A percentile compares a stretch with the other conserved stretches of the same genome.
Evolutionary conservation across 192 early-diverging fungal genomes (phyloP).

Genomic region (Paraglomus brasilianum): DNA sequence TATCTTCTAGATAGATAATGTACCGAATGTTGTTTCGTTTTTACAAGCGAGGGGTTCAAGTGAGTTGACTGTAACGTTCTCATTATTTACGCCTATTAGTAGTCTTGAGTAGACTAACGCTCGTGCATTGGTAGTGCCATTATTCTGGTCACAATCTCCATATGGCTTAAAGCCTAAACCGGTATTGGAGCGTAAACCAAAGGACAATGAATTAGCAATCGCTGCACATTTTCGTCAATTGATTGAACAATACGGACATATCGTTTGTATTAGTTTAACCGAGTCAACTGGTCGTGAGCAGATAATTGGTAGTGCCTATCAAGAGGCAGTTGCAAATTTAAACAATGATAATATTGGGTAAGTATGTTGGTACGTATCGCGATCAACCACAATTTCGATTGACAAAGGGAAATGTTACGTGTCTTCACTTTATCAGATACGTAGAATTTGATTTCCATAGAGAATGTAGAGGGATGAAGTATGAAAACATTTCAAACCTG

Average conservation of each 20-base stretch:
- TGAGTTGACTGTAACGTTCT: slow-evolving; percentile 13
- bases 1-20: slow-evolving; percentile 38
- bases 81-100: no score
- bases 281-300: slow-evolving; percentile 68
- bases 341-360: slow-evolving; percentile 51
- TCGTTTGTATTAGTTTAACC: slow-evolving; percentile 63
- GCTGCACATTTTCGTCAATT: slow-evolving; percentile 55
- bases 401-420: not conserved
- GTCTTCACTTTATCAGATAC: slow-evolving; percentile 50
- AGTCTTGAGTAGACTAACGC: no score
- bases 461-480: slow-evolving; percentile 89
- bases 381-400: not conserved
- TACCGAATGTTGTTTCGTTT: slow-evolving; percentile 67
- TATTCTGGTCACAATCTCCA: slow-evolving; percentile 75
- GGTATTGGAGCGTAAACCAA: slow-evolving; percentile 48
- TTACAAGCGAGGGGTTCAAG: slow-evolving; percentile 91
- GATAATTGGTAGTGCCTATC: slow-evolving; percentile 61
- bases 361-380: not conserved
- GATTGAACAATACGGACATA: slow-evolving; percentile 51
- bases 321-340: slow-evolving; percentile 50
- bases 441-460: slow-evolving; percentile 95
- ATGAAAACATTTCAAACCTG: slow-evolving; percentile 81
- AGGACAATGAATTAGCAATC: slow-evolving; percentile 56
- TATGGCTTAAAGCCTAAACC: slow-evolving; percentile 68
- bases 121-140: slow-evolving; percentile 43